phyloP scores from a whole-genome alignment of 1,284 basidiomycete species.

The Papiliotrema laurentii region DNA sequence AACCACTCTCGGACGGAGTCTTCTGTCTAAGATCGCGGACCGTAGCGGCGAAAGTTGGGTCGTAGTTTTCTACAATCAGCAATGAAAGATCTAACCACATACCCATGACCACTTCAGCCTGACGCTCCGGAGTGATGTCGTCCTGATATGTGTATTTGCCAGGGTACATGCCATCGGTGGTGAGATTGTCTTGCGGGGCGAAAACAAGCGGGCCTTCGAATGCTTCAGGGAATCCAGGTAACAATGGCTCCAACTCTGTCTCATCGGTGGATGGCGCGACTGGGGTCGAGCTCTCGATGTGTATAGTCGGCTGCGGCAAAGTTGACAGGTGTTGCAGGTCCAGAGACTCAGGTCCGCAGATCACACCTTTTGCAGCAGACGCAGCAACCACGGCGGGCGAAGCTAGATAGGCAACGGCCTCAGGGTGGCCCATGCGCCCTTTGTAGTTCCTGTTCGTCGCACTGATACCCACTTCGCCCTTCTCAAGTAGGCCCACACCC shows the following conservation, averaged over 20 bases:
- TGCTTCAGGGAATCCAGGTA: constrained; percentile 72
- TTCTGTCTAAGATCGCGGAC: constrained; percentile 58
- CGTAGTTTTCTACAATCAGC: constrained; percentile 75
- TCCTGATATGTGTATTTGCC: constrained; percentile 99
- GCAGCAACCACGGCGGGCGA: constrained; percentile 96
- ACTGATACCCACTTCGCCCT: constrained; percentile 92
- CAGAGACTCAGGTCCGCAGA: constrained; percentile 74
- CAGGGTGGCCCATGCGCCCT: constrained; percentile 94
- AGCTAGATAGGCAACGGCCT: constrained; percentile 91
- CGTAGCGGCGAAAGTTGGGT: constrained; percentile 73
- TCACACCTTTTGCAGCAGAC: constrained; percentile 85
- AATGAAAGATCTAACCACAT: constrained; percentile 8
- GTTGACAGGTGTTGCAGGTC: constrained; percentile 54
- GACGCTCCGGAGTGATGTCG: constrained; percentile 90
- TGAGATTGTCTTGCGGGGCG: constrained; percentile 93
- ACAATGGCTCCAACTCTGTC: constrained; percentile 57
- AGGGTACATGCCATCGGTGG: constrained; percentile 98
- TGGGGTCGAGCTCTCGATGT: neutral
- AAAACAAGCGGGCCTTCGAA: constrained; percentile 87
- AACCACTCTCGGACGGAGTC: constrained; percentile 27
- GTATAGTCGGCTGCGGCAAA: constrained; percentile 35
- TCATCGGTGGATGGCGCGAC: constrained; percentile 7
- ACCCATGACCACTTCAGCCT: constrained; percentile 84
- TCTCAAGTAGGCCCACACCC: constrained; percentile 85
- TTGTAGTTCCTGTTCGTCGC: constrained; percentile 99